Evolutionary conservation across 2,329 filamentous ascomycete genomes (phyloP), one percentile per base, ranked within the genome.

Genomic region (Hymenoscyphus infarciens): DNA sequence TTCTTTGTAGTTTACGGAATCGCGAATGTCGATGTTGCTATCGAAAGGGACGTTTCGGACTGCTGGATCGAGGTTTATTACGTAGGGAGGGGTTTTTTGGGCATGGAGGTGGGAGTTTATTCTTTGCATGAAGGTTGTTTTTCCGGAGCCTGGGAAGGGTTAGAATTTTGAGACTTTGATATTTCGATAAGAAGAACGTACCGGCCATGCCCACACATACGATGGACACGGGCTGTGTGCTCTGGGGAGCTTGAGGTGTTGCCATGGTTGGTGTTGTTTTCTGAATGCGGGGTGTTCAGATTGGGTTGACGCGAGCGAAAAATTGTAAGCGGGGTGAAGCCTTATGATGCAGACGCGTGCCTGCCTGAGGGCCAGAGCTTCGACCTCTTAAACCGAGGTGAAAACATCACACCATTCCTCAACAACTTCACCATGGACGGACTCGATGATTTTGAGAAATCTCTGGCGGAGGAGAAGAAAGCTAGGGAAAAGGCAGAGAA

Each of bases 41-140:
- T 97, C 94, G 74, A 97, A 99, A 2, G 96, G 95, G 6, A 97
- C 90, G 69, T 89, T 91, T 73, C 93, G 85, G 8, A 99, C 95
- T 49, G 96, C 95, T 1, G 95, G 95, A 74, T 99, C 95, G 66
- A 99, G 89, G 77, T 99, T 99, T 74, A 99, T 87, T 63, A 98
- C 92, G 76, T 99, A 99, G 4, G 96, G 95, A 1, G 92, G 87
- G 19, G 88, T 84, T 63, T 88, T 86, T 72, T 93, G 84, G 5
- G 84, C 84, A 74, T 98, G 94, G 3, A 99, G 87, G 75, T 99
- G 85, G 0, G 94, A 89, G 76, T 97, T 97, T 73, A 99, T 95
- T 72, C 95, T 87, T 75, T 98, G 94, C 94, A 99, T 98, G 75
- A 99, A 99, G 0, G 96, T 99, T n/a, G 95, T 99, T 81, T 99